Evolutionary conservation across 208 protist genomes (phyloP).

Genomic region (Leishmania mexicana): DNA sequence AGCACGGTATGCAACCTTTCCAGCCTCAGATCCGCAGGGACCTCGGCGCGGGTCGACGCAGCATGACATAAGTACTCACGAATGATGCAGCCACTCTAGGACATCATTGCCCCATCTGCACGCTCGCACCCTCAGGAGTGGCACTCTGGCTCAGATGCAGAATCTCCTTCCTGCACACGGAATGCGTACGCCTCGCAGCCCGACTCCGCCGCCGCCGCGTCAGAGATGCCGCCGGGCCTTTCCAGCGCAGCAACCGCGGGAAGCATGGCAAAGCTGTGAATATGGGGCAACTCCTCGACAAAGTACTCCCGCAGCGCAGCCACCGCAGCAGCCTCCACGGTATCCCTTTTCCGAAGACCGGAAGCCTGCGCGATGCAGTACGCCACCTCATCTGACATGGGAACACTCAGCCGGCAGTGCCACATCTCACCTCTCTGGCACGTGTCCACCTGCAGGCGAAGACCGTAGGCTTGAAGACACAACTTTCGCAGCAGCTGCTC

Average conservation of each 20-base stretch:
- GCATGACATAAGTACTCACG: neutral
- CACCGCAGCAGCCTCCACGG: slow-evolving; percentile 41
- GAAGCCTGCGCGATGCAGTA: slow-evolving; percentile 41
- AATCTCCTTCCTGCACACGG: neutral
- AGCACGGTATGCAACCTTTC: neutral
- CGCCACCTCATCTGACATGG: slow-evolving; percentile 33
- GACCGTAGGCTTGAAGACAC: slow-evolving; percentile 21
- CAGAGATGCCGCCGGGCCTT: neutral
- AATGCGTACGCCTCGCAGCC: slow-evolving; percentile 1
- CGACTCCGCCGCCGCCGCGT: neutral
- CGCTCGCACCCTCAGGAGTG: neutral
- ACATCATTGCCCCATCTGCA: neutral
- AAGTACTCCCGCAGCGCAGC: slow-evolving; percentile 29
- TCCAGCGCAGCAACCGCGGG: neutral
- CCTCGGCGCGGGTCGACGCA: neutral
- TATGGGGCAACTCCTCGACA: neutral
- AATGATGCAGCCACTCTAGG: neutral
- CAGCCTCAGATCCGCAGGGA: neutral
- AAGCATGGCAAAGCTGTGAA: neutral
- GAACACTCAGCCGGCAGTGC: slow-evolving; percentile 61
- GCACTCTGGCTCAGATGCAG: neutral
- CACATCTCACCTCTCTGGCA: slow-evolving; percentile 32
- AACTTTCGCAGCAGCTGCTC: slow-evolving; percentile 16
- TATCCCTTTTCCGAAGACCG: slow-evolving; percentile 49
- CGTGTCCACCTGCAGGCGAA: slow-evolving; percentile 9